phyloP scores from a whole-genome alignment of 768 basidiomycete species.

The Auriscalpium microsporum region DNA sequence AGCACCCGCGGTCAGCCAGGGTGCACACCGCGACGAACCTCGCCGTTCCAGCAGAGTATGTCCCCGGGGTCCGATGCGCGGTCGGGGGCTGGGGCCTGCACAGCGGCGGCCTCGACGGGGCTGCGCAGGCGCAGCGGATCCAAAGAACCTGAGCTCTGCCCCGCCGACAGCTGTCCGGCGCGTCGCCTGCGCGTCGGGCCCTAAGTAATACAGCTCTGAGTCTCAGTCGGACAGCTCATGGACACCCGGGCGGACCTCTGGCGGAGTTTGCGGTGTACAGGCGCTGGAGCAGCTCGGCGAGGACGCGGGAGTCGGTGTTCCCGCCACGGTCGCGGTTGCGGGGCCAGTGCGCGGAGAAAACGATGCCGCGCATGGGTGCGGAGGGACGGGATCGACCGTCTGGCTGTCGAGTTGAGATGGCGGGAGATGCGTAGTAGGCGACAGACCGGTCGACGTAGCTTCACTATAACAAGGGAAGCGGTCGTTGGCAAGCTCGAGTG shows the following conservation, averaged over 20 bases:
- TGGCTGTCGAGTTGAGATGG: too few relatives aligned
- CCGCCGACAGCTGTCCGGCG: constrained; percentile 17
- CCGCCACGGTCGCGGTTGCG: constrained; percentile 1
- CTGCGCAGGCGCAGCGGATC: constrained; percentile 73
- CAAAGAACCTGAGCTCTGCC: constrained; percentile 47
- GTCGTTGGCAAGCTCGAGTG: too few relatives aligned
- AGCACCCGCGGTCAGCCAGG: neutral
- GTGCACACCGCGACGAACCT: constrained; percentile 34
- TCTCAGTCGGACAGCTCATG: too few relatives aligned
- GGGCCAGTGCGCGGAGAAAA: constrained; percentile 34
- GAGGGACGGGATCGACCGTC: too few relatives aligned
- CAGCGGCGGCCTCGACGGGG: constrained; percentile 28
- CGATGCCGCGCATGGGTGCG: constrained; percentile 60
- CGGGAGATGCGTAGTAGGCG: too few relatives aligned
- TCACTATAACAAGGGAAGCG: too few relatives aligned
- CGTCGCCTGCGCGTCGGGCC: constrained; percentile 55
- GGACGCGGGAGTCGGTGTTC: neutral
- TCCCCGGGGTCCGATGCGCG: constrained; percentile 34
- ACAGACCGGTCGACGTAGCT: too few relatives aligned
- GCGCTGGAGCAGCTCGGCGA: constrained; percentile 25
- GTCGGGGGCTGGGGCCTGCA: constrained; percentile 74
- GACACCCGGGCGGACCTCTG: constrained; percentile 38
- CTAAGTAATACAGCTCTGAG: constrained; percentile 30
- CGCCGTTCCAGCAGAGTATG: constrained; percentile 81
- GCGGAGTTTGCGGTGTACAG: constrained; percentile 34